These are phyloP conservation scores for Zarea fungicola DNA, from an alignment of 2,329 filamentous ascomycete genomes.

Conservation along the genomic window DNA sequence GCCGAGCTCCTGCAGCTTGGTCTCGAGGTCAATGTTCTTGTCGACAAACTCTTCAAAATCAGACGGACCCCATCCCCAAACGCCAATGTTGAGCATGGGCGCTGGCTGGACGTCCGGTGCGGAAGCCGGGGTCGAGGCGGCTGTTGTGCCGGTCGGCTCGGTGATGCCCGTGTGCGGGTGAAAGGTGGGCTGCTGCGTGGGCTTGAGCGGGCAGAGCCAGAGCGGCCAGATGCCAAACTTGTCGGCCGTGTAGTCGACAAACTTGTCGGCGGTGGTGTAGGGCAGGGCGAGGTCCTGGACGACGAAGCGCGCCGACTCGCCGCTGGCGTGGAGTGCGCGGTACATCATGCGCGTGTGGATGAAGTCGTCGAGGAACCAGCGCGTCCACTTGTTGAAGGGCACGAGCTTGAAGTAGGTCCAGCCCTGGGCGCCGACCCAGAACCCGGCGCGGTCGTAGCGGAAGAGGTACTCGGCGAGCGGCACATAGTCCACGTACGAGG, in stretches of 20 bases:
- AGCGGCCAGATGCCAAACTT: constrained; percentile 53
- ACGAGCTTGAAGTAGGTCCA: constrained; percentile 62
- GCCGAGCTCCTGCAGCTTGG: constrained; percentile 60
- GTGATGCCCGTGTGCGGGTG: constrained; percentile 45
- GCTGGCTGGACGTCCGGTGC: constrained; percentile 17
- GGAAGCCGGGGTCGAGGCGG: neutral
- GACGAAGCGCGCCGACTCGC: constrained; percentile 59
- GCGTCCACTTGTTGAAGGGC: constrained; percentile 60
- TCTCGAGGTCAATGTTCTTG: constrained; percentile 67
- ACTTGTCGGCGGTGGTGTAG: constrained; percentile 45
- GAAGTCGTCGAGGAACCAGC: constrained; percentile 68
- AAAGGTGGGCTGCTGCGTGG: constrained; percentile 46
- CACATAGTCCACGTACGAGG: constrained; percentile 47
- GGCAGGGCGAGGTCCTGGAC: constrained; percentile 63
- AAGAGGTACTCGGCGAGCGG: constrained; percentile 70
- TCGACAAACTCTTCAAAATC: constrained; percentile 54
- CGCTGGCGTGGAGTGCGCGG: constrained; percentile 63
- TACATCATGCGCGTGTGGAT: constrained; percentile 71
- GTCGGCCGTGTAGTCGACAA: constrained; percentile 49
- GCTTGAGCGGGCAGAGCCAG: constrained; percentile 53
- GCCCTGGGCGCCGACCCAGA: constrained; percentile 64
- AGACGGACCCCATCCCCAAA: constrained; percentile 73
- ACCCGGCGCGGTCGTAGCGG: constrained; percentile 69
- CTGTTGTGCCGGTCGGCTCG: constrained; percentile 17
- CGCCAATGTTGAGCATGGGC: constrained; percentile 58